Percentiles rank a stretch among this genome's conserved stretches.
phyloP scores from a whole-genome alignment of 805 yeast species.

The Blastobotrys americana region DNA sequence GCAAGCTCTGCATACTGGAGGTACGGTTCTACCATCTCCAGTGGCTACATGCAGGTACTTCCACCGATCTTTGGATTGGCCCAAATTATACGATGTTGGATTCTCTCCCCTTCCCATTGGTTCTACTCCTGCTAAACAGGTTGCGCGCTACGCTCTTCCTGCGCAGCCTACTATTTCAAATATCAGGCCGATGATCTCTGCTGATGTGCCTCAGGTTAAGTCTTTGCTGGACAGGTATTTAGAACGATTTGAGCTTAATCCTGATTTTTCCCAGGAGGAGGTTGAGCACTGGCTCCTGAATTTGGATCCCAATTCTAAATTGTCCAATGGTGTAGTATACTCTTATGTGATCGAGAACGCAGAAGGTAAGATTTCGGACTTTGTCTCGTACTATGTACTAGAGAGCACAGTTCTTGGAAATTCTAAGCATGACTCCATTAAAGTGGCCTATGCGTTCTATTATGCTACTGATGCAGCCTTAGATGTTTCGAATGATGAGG shows the following conservation, averaged over 20 bases:
- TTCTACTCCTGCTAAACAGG: conserved; percentile 60
- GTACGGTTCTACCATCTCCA: conserved; percentile 88
- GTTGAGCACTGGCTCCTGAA: conserved; percentile 70
- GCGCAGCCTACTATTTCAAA: conserved; percentile 43
- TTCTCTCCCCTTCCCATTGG: conserved; percentile 73
- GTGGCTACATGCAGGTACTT: conserved; percentile 80
- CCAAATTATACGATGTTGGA: conserved; percentile 80
- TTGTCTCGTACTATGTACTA: conserved; percentile 79
- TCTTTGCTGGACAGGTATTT: conserved; percentile 58
- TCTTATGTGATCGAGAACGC: conserved; percentile 64
- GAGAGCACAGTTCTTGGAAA: conserved; percentile 77
- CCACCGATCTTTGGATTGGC: conserved; percentile 93
- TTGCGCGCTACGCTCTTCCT: conserved; percentile 54
- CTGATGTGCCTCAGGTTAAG: conserved; percentile 60
- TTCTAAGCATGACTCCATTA: conserved; percentile 54
- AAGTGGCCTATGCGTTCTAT: conserved; percentile 83
- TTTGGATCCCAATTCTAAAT: conserved; percentile 36
- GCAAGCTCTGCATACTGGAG: conserved; percentile 96
- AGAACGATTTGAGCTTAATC: conserved; percentile 63
- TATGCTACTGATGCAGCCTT: conserved; percentile 55
- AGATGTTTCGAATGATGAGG: conserved; percentile 34
- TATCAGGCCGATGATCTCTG: conserved; percentile 47
- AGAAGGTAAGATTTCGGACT: conserved; percentile 65
- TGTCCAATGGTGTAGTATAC: conserved; percentile 52
- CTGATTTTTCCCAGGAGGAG: conserved; percentile 60